Percentiles rank a stretch among this genome's conserved stretches.
Evolutionary conservation across 2,329 filamentous ascomycete genomes (phyloP).

Genomic region (Scleromitrula shiraiana): DNA sequence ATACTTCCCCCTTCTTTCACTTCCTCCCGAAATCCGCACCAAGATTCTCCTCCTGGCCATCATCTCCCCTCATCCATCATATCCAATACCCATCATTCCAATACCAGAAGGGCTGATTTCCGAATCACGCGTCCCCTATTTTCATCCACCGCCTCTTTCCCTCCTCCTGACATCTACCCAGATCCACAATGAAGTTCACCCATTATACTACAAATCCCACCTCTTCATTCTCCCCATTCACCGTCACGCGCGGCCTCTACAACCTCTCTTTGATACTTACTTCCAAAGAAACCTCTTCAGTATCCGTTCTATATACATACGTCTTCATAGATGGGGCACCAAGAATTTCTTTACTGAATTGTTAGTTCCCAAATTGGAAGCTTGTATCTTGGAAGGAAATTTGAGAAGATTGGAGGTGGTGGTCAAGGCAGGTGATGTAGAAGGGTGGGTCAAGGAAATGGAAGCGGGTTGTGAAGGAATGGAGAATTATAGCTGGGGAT

Average conservation of each 20-base stretch:
- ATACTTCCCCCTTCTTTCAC: constrained; percentile 16
- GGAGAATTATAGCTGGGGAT: constrained; percentile 9
- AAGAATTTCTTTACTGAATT: constrained; percentile 17
- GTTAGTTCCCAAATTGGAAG: constrained; percentile 17
- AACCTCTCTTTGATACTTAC: constrained; percentile 13
- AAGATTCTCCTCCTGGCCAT: constrained; percentile 21
- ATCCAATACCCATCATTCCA: neutral
- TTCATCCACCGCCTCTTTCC: constrained; percentile 15
- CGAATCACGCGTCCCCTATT: neutral
- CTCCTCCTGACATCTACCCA: constrained; percentile 22
- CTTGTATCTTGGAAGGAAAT: constrained; percentile 23
- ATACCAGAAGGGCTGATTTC: neutral
- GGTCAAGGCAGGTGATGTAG: constrained; percentile 10
- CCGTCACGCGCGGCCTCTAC: constrained; percentile 11
- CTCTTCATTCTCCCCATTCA: constrained; percentile 19
- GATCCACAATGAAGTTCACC: constrained; percentile 23
- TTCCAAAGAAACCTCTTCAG: constrained; percentile 16
- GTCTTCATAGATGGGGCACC: constrained; percentile 19
- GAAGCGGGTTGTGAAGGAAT: neutral
- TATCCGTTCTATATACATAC: constrained; percentile 16
- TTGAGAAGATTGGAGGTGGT: constrained; percentile 22
- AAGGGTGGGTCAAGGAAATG: neutral
- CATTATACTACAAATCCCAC: constrained; percentile 23
- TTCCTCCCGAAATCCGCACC: constrained; percentile 24
- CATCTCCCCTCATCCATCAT: constrained; percentile 5